A percentile compares a stretch with the other conserved stretches of the same genome.
Evolutionary conservation across 495 filamentous ascomycete genomes (phyloP).

Genomic region (Hypoxylon trugodes): DNA sequence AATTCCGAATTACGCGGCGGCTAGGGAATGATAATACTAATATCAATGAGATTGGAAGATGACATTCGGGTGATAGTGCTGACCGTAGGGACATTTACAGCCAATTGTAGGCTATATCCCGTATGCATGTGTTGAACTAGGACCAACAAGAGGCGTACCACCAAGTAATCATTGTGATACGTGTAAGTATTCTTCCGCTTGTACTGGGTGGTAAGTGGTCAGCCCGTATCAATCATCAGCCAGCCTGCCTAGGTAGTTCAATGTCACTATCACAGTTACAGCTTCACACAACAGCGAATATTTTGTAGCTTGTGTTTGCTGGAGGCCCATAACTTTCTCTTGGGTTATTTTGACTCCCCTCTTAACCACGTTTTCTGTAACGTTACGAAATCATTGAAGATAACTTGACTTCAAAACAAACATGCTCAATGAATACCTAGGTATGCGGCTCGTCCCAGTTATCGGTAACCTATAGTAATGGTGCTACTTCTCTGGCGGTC

Average conservation of each 20-base stretch:
- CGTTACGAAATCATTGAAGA: not conserved
- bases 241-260: too few species aligned
- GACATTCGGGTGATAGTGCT: constrained; percentile 17
- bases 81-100: constrained; percentile 5
- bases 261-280: constrained; percentile 4
- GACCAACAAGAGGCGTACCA: constrained; percentile 2
- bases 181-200: constrained; percentile 12
- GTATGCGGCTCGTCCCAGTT: constrained; percentile 25
- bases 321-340: too few species aligned
- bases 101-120: constrained; percentile 26
- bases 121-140: constrained; percentile 13
- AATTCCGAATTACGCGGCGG: not conserved
- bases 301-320: constrained; percentile 1
- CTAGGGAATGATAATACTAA: not conserved
- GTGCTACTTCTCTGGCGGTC: not conserved
- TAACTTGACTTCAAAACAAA: too few species aligned
- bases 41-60: not conserved
- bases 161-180: not conserved
- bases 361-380: not conserved
- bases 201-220: not conserved
- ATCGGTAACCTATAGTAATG: not conserved
- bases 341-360: not conserved
- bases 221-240: not conserved
- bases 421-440: not conserved
- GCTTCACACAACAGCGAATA: not conserved